Conservation (phyloP, 116 monocot species). For the Zostera marina region DNA sequence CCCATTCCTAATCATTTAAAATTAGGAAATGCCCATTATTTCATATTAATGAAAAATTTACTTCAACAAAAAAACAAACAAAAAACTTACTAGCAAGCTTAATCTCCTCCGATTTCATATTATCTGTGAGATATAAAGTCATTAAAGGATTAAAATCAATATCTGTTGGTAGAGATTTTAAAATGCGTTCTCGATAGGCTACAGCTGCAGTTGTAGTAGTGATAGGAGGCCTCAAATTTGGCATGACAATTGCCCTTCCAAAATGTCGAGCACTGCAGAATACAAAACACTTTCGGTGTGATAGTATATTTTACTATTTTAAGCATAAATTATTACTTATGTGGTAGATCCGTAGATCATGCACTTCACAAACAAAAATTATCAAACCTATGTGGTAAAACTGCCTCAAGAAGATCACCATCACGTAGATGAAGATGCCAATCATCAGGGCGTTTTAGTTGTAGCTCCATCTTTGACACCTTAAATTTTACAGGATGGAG, state of each 20-base stretch:
- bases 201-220: slow-evolving; percentile 59
- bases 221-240: slow-evolving; percentile 80
- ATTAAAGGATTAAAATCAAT: slow-evolving; percentile 62
- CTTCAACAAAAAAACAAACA: no score
- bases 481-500: slow-evolving; percentile 3
- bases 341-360: neutral
- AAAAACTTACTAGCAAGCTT: slow-evolving; percentile 58
- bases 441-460: slow-evolving; percentile 59
- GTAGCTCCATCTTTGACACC: slow-evolving; percentile 27
- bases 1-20: no score
- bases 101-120: slow-evolving; percentile 64
- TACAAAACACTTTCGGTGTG: no score
- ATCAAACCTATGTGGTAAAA: slow-evolving; percentile 48
- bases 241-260: slow-evolving; percentile 88
- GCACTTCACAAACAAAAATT: neutral
- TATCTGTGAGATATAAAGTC: slow-evolving; percentile 89
- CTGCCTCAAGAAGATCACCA: slow-evolving; percentile 62
- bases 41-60: no score
- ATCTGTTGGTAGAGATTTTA: slow-evolving; percentile 36
- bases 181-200: slow-evolving; percentile 53
- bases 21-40: no score
- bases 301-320: neutral
- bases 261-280: slow-evolving; percentile 41
- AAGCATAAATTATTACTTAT: neutral
- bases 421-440: slow-evolving; percentile 97